Base-by-base conservation (phyloP, 108 stramenopile species). In the Nannochloropsis gaditana region DNA sequence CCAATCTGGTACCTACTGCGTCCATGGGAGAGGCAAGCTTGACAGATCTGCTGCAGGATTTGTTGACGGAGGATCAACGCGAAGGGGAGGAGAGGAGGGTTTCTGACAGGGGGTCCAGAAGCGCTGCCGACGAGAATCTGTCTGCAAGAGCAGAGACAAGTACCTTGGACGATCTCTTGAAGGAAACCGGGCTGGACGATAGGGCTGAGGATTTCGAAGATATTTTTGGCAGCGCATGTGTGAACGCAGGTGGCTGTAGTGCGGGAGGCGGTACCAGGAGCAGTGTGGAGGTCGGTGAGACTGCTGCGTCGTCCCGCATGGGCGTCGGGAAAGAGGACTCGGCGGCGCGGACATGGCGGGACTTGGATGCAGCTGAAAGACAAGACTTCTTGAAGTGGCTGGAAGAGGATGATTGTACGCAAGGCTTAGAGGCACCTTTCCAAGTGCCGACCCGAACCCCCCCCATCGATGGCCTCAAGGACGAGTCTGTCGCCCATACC, bases 361-460 rank as follows among this genome's bases (percentile, higher is more conserved):
- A 73, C 19, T n/a, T 73, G 59, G 59, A 73, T 6, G 59, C 59
- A 73, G n/a, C 4, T 6, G 59, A 73, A n/a, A 15, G 59, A n/a
- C 59, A 73, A 3, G 59, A 73, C 59, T 73, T 73, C n/a, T n/a
- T 73, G 19, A 73, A 73, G n/a, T 73, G 59, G 59, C 59, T 73
- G 15, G 59, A 73, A n/a, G 59, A 73, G 59, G 59, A 73, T n/a
- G 59, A 73, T n/a, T 73, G 15, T n/a, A 73, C 2, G n/a, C 59
- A 73, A 73, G 59, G 59, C 59, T n/a, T 73, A 4, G 59, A 73
- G 19, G 6, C 59, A 4, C 31, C 31, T 31, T 31, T 31, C 31
- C 31, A 31, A 31, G 31, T 31, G 0, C 31, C 31, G 31, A 31
- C 31, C 31, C 31, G 31, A 31, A 31, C 31, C 31, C 31, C 31